Percentiles rank a stretch among this genome's conserved stretches.
phyloP scores from a whole-genome alignment of 2,329 filamentous ascomycete species.

The Arthrobotrys sphaeroides region DNA sequence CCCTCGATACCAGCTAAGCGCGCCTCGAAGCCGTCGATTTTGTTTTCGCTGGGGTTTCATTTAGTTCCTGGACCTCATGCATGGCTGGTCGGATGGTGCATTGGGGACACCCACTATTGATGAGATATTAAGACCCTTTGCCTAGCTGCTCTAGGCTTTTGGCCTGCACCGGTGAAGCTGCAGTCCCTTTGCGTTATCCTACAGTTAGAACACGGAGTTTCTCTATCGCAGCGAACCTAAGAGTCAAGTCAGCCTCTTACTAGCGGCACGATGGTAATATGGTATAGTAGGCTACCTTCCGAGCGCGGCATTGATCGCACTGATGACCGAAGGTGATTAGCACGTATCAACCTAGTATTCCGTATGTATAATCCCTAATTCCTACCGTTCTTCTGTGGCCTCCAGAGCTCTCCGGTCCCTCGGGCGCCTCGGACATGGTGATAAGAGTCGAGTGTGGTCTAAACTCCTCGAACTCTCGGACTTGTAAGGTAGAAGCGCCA shows the following conservation, averaged over 20 bases:
- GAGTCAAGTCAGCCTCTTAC: background rate
- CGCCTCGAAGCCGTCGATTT: slow-evolving; percentile 66
- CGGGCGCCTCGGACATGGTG: slow-evolving; percentile 15
- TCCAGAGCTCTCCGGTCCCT: background rate
- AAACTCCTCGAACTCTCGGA: background rate
- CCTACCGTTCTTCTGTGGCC: slow-evolving; percentile 15
- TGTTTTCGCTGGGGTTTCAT: slow-evolving; percentile 64
- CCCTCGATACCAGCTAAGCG: slow-evolving; percentile 64
- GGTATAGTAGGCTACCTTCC: slow-evolving; percentile 60
- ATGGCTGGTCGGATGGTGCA: background rate
- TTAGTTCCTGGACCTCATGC: background rate
- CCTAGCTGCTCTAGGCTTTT: slow-evolving; percentile 67
- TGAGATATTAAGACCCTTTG: slow-evolving; percentile 70
- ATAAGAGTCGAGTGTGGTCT: background rate
- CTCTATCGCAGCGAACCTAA: slow-evolving; percentile 70
- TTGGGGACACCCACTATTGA: slow-evolving; percentile 66
- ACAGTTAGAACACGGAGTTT: slow-evolving; percentile 70
- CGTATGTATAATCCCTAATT: background rate
- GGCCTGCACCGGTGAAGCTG: slow-evolving; percentile 67
- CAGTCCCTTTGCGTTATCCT: slow-evolving; percentile 67
- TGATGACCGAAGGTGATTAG: slow-evolving; percentile 35
- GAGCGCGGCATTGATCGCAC: slow-evolving; percentile 62
- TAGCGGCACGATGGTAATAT: background rate
- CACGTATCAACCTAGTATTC: background rate
- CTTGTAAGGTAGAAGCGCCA: background rate